These are phyloP conservation scores for Neckera pumila DNA, from an alignment of 225 moss, liverwort and hornwort species.

Conservation along the genomic window DNA sequence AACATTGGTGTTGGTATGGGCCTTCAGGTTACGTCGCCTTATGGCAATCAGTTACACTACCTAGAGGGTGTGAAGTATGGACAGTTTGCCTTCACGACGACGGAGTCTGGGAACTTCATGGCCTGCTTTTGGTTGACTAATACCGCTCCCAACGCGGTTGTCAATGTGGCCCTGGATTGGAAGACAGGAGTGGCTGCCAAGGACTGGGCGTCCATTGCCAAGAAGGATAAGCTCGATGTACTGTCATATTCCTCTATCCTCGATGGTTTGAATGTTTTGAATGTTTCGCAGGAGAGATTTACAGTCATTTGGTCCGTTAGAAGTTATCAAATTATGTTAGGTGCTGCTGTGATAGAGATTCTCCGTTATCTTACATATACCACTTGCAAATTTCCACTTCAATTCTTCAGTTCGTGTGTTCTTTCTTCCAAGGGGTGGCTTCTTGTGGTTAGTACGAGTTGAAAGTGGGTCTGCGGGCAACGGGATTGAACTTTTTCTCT, in stretches of 20 bases:
- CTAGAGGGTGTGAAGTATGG: conserved; percentile 52
- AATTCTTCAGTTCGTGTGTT: neutral
- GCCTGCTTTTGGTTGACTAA: conserved; percentile 82
- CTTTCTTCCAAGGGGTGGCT: neutral
- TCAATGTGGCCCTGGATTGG: conserved; percentile 81
- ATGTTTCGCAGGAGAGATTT: neutral
- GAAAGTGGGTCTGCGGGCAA: neutral
- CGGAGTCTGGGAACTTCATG: conserved; percentile 76
- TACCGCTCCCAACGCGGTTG: conserved; percentile 5
- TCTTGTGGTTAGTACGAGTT: neutral
- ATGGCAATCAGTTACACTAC: conserved; percentile 61
- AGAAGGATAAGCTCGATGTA: conserved; percentile 97
- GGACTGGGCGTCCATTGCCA: conserved; percentile 89
- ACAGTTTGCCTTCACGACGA: conserved; percentile 82
- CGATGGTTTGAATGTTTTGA: neutral
- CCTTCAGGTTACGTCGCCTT: conserved; percentile 71
- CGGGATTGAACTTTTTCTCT: neutral
- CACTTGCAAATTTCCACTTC: neutral
- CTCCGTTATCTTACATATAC: neutral
- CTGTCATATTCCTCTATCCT: neutral
- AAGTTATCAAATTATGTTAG: neutral
- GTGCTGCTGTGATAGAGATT: neutral
- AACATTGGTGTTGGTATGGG: neutral
- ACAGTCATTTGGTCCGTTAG: neutral
- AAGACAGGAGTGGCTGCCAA: conserved; percentile 90